phyloP scores from a whole-genome alignment of 2,329 filamentous ascomycete species.

The Colletotrichum gloeosporioides region DNA sequence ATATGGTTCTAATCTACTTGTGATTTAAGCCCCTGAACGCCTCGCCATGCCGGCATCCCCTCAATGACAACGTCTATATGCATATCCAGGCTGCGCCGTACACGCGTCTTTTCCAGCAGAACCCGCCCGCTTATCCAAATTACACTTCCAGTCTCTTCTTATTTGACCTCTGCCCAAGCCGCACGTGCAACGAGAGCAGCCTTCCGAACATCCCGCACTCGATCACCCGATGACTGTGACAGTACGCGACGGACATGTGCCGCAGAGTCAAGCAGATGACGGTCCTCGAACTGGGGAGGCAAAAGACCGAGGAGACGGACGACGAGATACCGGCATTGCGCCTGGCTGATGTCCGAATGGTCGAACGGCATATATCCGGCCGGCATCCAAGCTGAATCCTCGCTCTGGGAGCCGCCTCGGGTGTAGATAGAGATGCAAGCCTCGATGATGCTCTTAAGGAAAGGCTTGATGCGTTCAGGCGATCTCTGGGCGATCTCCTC shows the following conservation, averaged over 20 bases:
- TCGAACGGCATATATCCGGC: constrained; percentile 25
- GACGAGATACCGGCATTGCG: constrained; percentile 49
- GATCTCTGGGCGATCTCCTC: constrained; percentile 52
- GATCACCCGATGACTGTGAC: constrained; percentile 57
- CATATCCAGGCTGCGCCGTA: not conserved
- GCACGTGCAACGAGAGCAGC: constrained; percentile 53
- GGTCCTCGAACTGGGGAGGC: constrained; percentile 53
- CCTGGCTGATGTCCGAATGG: not conserved
- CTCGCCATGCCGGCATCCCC: not conserved
- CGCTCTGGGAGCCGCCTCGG: not conserved
- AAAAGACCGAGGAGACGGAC: constrained; percentile 54
- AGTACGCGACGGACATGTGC: constrained; percentile 52
- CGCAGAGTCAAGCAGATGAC: constrained; percentile 48
- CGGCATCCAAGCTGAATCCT: constrained; percentile 34
- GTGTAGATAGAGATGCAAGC: constrained; percentile 44
- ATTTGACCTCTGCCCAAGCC: constrained; percentile 49
- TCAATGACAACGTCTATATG: not conserved
- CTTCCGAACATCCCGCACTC: constrained; percentile 56
- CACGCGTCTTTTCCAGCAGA: not conserved
- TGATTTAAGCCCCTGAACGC: not conserved
- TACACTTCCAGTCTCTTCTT: not conserved
- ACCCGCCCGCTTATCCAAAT: not conserved
- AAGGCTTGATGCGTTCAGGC: constrained; percentile 49
- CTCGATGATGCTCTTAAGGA: constrained; percentile 54
- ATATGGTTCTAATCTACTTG: not conserved